Evolutionary conservation across 495 filamentous ascomycete species (phyloP), one percentile per base, ranked within the genome.

Genomic region (Hyphodiscus hymeniophilus): DNA sequence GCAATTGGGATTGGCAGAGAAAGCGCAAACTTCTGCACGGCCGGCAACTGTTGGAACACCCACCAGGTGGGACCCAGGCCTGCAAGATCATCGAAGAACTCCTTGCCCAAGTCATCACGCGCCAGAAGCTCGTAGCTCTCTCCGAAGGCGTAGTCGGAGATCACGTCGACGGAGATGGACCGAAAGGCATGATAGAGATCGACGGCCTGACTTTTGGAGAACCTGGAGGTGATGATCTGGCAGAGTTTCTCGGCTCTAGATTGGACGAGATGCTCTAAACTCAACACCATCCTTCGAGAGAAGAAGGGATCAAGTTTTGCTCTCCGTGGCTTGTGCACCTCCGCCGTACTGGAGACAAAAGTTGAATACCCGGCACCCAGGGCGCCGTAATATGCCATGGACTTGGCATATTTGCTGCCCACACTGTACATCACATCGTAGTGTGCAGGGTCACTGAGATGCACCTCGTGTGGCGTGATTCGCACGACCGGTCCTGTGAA

Each of bases 391-490:
- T 47, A 54, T 41, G 15, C 2, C 2, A n/a, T 17, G 17, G 34
- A 28, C 23, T 52, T 45, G 28, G 17, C 23, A 41, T 32, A 50
- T 52, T 30, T 60, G 54, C 21, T 55, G 24, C 31, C 21, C 16
- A 42, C 30, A 17, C 15, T 31, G 21, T 51, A 32, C 16, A 52
- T 41, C 2, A 17, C 45, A 32, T 66, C 62, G 38, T 63, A 66
- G 22, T 62, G 66, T 1, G 54, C 54, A 0, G 70, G 59, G 33
- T 76, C 71, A 13, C 60, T 48, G n/a, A 75, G 61, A 24, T 72
- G 69, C 4, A 80, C 49, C 47, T 79, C 74, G 16, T 63, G 35
- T 0, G 76, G 76, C 15, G 63, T 70, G 28, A 79, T 62, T 6
- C 76, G 67, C 18, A 78, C 56, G 31, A 78, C 70, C 1, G 75